Base-by-base conservation (phyloP, 257 asterid genomes). In the Solanum habrochaites region DNA sequence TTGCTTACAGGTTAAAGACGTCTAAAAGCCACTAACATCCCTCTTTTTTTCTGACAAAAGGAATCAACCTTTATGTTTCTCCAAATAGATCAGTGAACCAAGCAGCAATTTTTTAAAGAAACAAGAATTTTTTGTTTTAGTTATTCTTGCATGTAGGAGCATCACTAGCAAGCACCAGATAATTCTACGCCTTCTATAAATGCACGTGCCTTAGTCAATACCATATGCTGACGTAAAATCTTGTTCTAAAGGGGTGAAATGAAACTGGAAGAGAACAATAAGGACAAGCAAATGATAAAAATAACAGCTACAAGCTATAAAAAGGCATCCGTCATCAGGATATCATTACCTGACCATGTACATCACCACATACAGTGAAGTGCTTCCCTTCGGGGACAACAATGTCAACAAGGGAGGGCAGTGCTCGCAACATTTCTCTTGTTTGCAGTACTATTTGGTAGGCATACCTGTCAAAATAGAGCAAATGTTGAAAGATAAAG, bases 331-430 rank as follows among this genome's bases (percentile, higher is more conserved):
- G 14, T 23, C 69, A 72, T 39, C 45, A 85, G 25, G 32, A 88
- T 75, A 86, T 82, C 85, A 90, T 90, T 95, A 97, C 99, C 99
- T 97, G 99, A 39, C 99, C 99, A 93, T 97, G 99, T 72, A 97
- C 99, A 90, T 97, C 99, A 88, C 99, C 99, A 71, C 99, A 97
- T 32, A 97, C 99, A 64, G 97, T 97, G 93, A 97, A 93, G 90
- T 93, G 98, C 70, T 97, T 96, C 87, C 99, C 98, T 35, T 89
- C 90, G 66, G 98, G 95, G 81, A 97, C 97, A 86, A 88, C 90
- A 72, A 97, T 94, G 91, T 96, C 99, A 72, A 97, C 98, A 83
- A 97, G 99, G 86, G 99, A 95, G 85, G 99, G 99, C 95, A 96
- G 87, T 69, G 95, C 92, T 85, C 89, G 95, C 85, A 96, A 90